These are phyloP conservation scores for Macrophomina pseudophaseolina DNA, from an alignment of 2,329 filamentous ascomycete genomes.

Conservation along the genomic window DNA sequence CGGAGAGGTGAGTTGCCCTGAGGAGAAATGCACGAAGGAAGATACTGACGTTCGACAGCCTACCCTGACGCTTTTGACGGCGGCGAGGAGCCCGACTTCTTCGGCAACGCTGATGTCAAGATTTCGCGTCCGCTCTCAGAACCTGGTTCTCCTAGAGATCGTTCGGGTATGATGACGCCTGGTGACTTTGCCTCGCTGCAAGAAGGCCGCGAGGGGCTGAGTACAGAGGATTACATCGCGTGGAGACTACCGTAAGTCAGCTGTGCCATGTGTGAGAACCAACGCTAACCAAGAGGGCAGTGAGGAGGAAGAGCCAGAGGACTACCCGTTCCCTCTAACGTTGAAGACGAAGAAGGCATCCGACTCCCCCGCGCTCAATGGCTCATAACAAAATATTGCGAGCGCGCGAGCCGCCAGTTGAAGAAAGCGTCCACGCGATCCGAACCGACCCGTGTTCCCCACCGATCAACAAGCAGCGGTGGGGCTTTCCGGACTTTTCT, in stretches of 20 bases:
- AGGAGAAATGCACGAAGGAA: background rate
- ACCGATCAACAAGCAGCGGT: slow-evolving; percentile 3
- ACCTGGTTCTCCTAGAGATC: slow-evolving; percentile 87
- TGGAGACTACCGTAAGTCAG: slow-evolving; percentile 94
- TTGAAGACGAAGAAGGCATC: slow-evolving; percentile 56
- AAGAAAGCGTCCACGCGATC: slow-evolving; percentile 20
- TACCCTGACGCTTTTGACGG: slow-evolving; percentile 84
- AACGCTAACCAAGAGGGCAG: slow-evolving; percentile 55
- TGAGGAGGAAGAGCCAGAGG: slow-evolving; percentile 90
- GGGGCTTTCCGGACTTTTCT: slow-evolving; percentile 22
- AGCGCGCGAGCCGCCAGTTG: slow-evolving; percentile 22
- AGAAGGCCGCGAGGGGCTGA: slow-evolving; percentile 89
- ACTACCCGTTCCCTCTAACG: slow-evolving; percentile 73
- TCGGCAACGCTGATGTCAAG: slow-evolving; percentile 91
- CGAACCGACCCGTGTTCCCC: slow-evolving; percentile 12
- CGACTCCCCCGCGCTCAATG: slow-evolving; percentile 37
- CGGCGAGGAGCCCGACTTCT: slow-evolving; percentile 84
- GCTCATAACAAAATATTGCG: slow-evolving; percentile 25
- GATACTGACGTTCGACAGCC: slow-evolving; percentile 52
- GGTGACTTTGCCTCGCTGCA: slow-evolving; percentile 97
- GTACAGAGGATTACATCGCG: slow-evolving; percentile 95
- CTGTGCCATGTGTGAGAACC: slow-evolving; percentile 5
- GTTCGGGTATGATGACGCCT: slow-evolving; percentile 97
- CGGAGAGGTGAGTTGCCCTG: slow-evolving; percentile 60
- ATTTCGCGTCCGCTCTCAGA: slow-evolving; percentile 93